Evolutionary conservation across 1,284 basidiomycete genomes (phyloP), one percentile per base, ranked within the genome.

Genomic region (Neotropicomus parvogracilis): DNA sequence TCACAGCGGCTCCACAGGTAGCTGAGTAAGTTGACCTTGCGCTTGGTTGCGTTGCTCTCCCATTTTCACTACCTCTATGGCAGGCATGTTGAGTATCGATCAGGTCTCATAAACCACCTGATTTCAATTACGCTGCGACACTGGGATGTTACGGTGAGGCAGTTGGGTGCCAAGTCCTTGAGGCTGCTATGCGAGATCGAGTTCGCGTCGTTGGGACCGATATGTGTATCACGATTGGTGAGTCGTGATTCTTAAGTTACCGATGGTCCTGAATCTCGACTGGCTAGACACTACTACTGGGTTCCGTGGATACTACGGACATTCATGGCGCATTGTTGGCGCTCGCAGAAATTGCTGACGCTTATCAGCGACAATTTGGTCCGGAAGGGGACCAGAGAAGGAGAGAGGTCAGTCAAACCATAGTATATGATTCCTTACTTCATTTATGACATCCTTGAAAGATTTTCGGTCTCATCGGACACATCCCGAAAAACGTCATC

Each of bases 71-170:
- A 17, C 17, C 17, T 27, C 26, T 34, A 14, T 54, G 47, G 27
- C 51, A 88, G 86, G 59, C 79, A 86, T 59, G 53, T 62, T 21
- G 80, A 88, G 59, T 99, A 98, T 67, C 79, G 85, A 20, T 55
- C 68, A 0, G 76, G 74, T 46, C 73, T 98, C 49, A 68, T 95
- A 38, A 74, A 87, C 44, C 91, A 97, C 62, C 65, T 97, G 29
- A 66, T 92, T 33, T 70, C 79, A 50, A 81, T 86, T 33, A 88
- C 88, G 0, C 62, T 97, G 40, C 75, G 87, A 33, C 95, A 99
- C 67, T 98, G 95, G 95, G 95, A 98, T 64, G 66, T 75, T 2
- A 68, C 78, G 6, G 88, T 99, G 79, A 79, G 95, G 47, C 73
- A 79, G 40, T 71, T 93, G 6, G 92, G 85, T n/a, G 84, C 94